A percentile compares a stretch with the other conserved stretches of the same genome.
These are phyloP conservation scores for Dalbergia cochinchinensis DNA, from an alignment of 306 rosid species.

Conservation along the genomic window DNA sequence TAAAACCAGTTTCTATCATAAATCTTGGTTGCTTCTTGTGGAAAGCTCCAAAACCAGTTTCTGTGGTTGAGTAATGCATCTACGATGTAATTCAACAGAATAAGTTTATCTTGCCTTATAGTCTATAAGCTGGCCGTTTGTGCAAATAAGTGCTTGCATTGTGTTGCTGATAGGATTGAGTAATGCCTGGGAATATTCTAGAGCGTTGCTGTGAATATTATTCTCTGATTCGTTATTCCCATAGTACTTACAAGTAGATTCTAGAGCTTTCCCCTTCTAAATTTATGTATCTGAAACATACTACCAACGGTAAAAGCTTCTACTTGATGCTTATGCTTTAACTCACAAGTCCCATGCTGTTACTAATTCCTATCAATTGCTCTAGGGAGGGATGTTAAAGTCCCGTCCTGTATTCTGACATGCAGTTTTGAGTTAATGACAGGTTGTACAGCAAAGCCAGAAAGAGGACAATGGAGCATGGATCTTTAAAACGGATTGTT, in stretches of 20 bases:
- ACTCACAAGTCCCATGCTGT: not conserved
- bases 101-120: conserved; percentile 10
- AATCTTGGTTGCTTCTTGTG: not conserved
- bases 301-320: not conserved
- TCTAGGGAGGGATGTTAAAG: conserved; percentile 1
- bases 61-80: conserved; percentile 26
- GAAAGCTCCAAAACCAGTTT: conserved; percentile 7
- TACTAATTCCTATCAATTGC: not conserved
- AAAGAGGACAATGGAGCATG: conserved; percentile 45
- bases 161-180: conserved; percentile 3
- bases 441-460: conserved; percentile 76
- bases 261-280: not conserved
- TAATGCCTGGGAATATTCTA: not conserved
- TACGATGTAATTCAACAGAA: conserved; percentile 4
- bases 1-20: not conserved
- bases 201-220: not conserved
- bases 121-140: conserved; percentile 34
- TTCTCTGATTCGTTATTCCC: not conserved
- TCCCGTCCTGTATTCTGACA: conserved; percentile 20
- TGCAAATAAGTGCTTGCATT: not conserved
- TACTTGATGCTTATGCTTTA: not conserved
- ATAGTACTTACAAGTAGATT: no score
- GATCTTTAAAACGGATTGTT: conserved; percentile 52
- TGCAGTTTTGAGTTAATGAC: conserved; percentile 42
- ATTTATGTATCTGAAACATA: not conserved